Evolutionary conservation across 2,329 filamentous ascomycete genomes (phyloP).

Genomic region (Emergomyces orientalis): DNA sequence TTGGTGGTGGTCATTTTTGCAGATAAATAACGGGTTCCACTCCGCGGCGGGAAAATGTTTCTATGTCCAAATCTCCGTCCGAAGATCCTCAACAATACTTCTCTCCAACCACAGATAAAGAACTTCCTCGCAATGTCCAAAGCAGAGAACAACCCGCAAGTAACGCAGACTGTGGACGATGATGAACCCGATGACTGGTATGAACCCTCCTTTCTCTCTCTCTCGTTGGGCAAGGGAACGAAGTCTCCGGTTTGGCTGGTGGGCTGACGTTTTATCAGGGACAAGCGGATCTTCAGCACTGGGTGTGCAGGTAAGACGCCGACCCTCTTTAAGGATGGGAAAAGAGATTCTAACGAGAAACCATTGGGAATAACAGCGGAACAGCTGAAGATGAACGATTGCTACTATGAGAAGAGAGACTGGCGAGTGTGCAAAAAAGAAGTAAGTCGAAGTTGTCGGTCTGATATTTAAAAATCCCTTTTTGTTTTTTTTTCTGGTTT

Average conservation of each 20-base stretch:
- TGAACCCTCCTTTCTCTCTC: conserved; percentile 23
- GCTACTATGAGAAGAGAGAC: conserved; percentile 92
- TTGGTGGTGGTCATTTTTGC: conserved; percentile 24
- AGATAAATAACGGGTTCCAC: neutral
- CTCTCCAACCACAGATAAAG: conserved; percentile 5
- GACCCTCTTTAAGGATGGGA: conserved; percentile 1
- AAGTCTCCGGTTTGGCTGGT: neutral
- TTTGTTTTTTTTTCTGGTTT: neutral
- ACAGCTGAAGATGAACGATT: conserved; percentile 85
- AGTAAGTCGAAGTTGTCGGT: conserved; percentile 53
- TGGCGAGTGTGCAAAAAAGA: conserved; percentile 84
- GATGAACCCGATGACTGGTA: conserved; percentile 97
- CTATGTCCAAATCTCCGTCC: neutral
- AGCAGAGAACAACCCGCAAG: conserved; percentile 36
- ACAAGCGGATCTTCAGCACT: conserved; percentile 95
- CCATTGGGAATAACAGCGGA: conserved; percentile 51
- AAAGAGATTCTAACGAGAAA: neutral
- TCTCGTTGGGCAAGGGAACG: conserved; percentile 11
- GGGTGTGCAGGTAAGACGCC: conserved; percentile 66
- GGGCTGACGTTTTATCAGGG: conserved; percentile 49
- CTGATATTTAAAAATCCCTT: too few species aligned
- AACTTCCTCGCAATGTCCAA: conserved; percentile 45
- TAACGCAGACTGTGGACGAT: conserved; percentile 48
- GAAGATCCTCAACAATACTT: neutral
- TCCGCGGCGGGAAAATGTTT: conserved; percentile 1